Conservation (phyloP, 2,329 filamentous ascomycete genomes). For the Helicocarpus griseus region DNA sequence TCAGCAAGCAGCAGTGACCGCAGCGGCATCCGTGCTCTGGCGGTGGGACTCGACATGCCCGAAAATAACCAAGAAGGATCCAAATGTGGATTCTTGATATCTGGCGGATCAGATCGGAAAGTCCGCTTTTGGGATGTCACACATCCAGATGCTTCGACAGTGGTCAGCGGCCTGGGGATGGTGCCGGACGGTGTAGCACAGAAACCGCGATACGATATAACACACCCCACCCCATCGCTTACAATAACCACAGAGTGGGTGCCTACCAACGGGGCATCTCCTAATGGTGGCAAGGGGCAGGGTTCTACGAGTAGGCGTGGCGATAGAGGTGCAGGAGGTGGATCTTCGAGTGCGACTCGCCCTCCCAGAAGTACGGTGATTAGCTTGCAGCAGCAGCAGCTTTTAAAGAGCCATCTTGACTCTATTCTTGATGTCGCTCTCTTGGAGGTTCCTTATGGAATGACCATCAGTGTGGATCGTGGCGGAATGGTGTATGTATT, state of each 20-base stretch:
- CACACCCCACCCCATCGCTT: conserved; percentile 53
- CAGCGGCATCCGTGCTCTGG: conserved; percentile 61
- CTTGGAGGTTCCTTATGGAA: conserved; percentile 79
- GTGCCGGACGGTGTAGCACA: conserved; percentile 46
- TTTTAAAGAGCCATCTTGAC: conserved; percentile 81
- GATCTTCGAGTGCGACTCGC: conserved; percentile 21
- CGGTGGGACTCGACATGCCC: conserved; percentile 59
- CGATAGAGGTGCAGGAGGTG: conserved; percentile 22
- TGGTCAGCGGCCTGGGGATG: conserved; percentile 67
- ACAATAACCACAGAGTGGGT: conserved; percentile 57
- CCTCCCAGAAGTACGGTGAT: conserved; percentile 73
- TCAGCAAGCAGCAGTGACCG: conserved; percentile 14
- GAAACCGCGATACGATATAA: conserved; percentile 61
- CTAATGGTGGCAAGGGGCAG: conserved; percentile 19
- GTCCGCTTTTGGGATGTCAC: conserved; percentile 89
- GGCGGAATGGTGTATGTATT: conserved; percentile 84
- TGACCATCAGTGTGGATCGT: conserved; percentile 84
- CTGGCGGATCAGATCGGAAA: conserved; percentile 80
- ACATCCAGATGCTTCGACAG: conserved; percentile 63
- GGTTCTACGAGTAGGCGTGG: conserved; percentile 28
- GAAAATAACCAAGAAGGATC: conserved; percentile 52
- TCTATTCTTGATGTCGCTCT: conserved; percentile 80
- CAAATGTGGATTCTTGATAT: conserved; percentile 74
- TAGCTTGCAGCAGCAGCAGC: conserved; percentile 73
- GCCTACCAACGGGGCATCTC: conserved; percentile 30